Base-by-base conservation (phyloP, 2,329 filamentous ascomycete genomes). In the Amesomyces nigricolor region DNA sequence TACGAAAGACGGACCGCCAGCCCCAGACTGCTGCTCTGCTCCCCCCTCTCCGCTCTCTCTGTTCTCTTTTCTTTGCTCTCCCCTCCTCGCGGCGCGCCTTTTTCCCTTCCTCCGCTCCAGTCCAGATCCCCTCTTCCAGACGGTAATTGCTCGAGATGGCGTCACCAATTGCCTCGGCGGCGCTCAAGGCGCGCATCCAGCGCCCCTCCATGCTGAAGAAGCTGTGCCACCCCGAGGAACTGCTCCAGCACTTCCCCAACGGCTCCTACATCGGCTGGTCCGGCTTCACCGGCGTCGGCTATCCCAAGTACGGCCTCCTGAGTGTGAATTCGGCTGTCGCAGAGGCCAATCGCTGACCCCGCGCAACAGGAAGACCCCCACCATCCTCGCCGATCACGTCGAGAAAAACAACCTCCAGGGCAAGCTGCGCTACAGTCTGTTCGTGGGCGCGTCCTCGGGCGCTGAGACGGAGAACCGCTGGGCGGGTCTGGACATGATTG, bases 391-490 rank as follows among this genome's bases (percentile, higher is more conserved):
- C 62, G 88, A 95, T 70, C 86, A 95, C 70, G 90, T 95, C 63
- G 90, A 95, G 74, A 82, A 88, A 75, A 95, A 95, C 72, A 82
- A 79, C 59, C 78, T 95, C 14, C 85, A 95, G 72, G 89, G 90
- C 54, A 77, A 95, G 77, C 76, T 95, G 63, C 88, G 88, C 66
- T 95, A 95, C 78, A 86, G 83, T 55, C 80, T 95, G 16, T 95
- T 95, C 63, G 90, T 95, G 9, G 91, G 90, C 51, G 90, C 90
- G n/a, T 92, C 88, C 5, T 91, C 88, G 14, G 90, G 90, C 38
- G 87, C 89, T 16, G 90, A 94, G 74, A 95, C 90, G 0, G 90
- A 95, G 76, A 94, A 94, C 72, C 80, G 90, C 71, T 95, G 91
- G 91, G 90, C 91, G n/a, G 72, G 76, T 4, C 76, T 92, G 61